Evolutionary conservation across 257 asterid genomes (phyloP), one percentile per base, ranked within the genome.

Genomic region (Echites panduratus): DNA sequence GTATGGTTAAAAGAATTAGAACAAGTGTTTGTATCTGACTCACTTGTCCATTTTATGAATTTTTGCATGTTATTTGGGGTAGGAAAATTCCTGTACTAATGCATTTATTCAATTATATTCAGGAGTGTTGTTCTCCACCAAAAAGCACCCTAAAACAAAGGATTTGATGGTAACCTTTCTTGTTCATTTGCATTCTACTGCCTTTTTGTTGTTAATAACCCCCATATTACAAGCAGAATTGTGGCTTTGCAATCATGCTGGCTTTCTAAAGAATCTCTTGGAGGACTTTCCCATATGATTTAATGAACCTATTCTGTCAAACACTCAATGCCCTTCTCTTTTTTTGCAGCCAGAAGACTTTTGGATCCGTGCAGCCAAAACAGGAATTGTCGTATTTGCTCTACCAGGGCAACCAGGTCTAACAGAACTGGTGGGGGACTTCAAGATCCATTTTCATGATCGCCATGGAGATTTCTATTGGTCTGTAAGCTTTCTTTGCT

Each of bases 401-500:
- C 87, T 94, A 61, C 98, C 98, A 11, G 96, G 98, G 72, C 95
- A 91, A 82, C 97, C 95, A 53, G 97, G 99, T 73, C 86, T 94
- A 66, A 89, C 97, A 24, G 97, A 94, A 87, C 79, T 91, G 81
- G 78, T 76, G 27, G 99, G 99, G 72, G 99, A 94, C 85, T 94
- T 89, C 84, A 94, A 94, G 86, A 77, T 91, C 76, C 91, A 89
- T 43, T 94, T 94, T 85, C 96, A 94, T 61, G 99, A 91, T 77
- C 96, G 89, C 76, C 97, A 94, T 70, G 99, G 99, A 83, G 97
- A 94, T 82, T 94, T 94, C 78, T 94, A 91, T 75, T 91, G 99
- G 99, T 94, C 68, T 9, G 96, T 59, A 68, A 65, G 74, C 71
- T 67, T 26, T 76, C 72, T 71, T 77, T 52, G 68, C 71, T 73